These are phyloP conservation scores for Pontederia paniculata DNA, from an alignment of 176 grass and related monocot genomes.

Conservation along the genomic window DNA sequence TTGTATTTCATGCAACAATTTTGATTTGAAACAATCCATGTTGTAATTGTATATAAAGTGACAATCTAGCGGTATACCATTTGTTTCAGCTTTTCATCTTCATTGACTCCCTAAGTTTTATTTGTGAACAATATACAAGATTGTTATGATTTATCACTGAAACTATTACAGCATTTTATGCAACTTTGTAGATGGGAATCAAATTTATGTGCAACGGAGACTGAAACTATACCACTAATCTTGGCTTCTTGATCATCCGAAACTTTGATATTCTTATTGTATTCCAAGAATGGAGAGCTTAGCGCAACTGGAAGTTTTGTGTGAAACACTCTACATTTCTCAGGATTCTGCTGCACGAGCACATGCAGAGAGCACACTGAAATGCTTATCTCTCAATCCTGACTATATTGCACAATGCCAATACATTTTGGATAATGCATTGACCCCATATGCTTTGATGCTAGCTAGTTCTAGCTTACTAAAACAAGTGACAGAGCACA, in stretches of 20 bases:
- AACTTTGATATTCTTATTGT: conserved; percentile 41
- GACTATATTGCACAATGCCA: conserved; percentile 98
- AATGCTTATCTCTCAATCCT: conserved; percentile 97
- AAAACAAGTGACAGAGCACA: conserved; percentile 91
- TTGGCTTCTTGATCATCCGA: conserved; percentile 53
- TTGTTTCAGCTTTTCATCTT: no score
- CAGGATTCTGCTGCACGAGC: conserved; percentile 85
- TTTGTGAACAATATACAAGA: no score
- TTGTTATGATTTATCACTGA: conserved; percentile 15
- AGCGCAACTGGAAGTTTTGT: conserved; percentile 94
- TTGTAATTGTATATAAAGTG: no score
- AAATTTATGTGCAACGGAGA: conserved; percentile 36
- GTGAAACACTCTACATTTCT: conserved; percentile 98
- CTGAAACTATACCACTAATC: conserved; percentile 24
- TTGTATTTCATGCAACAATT: no score
- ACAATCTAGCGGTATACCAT: no score
- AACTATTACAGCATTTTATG: conserved; percentile 51
- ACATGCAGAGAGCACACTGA: conserved; percentile 87
- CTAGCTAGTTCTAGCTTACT: conserved; percentile 95
- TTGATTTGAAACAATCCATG: no score
- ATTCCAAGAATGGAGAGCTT: conserved; percentile 82
- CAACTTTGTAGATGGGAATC: conserved; percentile 66
- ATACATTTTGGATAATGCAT: conserved; percentile 99
- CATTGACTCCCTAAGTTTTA: no score
- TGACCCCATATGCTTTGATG: conserved; percentile 96